Evolutionary conservation across 202 grass and related monocot species (phyloP), one percentile per base, ranked within the genome.

Genomic region (Panicum virgatum): DNA sequence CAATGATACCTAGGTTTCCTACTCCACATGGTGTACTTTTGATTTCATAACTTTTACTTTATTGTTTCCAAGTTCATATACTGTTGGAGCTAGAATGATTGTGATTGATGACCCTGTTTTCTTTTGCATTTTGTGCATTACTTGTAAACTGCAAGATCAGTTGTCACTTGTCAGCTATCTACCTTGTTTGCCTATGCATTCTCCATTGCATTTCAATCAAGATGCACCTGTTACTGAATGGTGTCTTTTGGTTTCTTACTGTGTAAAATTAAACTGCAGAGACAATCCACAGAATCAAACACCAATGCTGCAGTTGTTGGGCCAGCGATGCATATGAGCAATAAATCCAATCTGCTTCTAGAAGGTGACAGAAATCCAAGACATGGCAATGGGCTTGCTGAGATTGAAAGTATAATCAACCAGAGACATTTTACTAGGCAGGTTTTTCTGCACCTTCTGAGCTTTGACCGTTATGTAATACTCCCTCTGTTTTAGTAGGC

Each of bases 361-460:
- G 59, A 80, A 61, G 80, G 66, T 69, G 48, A 84, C 32, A 79
- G 11, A 39, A 76, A 91, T 89, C 68, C 3, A 60, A 66, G 39
- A 53, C 76, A 84, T 70, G 59, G 18, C 22, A 66, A 19, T 52
- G 62, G 20, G 27, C 23, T 94, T 73, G 67, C 68, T 87, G 83
- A 91, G 71, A 76, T 94, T 42, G 88, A 91, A 74, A 86, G 71
- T 50, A 84, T 86, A 15, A 78, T 94, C 66, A 91, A 79, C 47
- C 83, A 87, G 83, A 91, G 61, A 29, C 32, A 51, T 69, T 94
- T 94, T 75, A 82, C 88, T n/a, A 89, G 92, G 92, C 44, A 91
- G 39, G 83, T 87, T 82, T 83, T 71, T 82, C 37, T 72, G 25
- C 42, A 62, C 45, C 4, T 39, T 67, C 48, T 68, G 2, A 9